Conservation (phyloP, 192 early-diverging fungal species). For the Gigaspora rosea region DNA sequence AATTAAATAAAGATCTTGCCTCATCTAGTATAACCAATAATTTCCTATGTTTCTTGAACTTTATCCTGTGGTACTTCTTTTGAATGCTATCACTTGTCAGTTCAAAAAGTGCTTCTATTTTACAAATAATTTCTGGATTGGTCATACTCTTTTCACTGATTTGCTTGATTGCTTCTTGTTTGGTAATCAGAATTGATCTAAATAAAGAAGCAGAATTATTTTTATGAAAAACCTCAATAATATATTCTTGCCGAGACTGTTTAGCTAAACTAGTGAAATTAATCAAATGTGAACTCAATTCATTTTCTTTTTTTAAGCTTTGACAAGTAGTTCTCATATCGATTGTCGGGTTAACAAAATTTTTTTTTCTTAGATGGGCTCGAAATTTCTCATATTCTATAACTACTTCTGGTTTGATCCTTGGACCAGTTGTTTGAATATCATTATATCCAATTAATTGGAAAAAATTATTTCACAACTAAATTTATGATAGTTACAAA, state of each 20-base stretch:
- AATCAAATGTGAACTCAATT: slow-evolving; percentile 10
- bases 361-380: slow-evolving; percentile 1
- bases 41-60: slow-evolving; percentile 1
- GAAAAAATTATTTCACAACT: slow-evolving; percentile 14
- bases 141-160: not conserved
- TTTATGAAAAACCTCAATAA: slow-evolving; percentile 23
- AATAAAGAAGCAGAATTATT: slow-evolving; percentile 19
- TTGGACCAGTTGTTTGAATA: slow-evolving; percentile 7
- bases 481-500: slow-evolving; percentile 2
- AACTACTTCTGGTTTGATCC: not conserved
- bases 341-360: not conserved
- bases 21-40: slow-evolving; percentile 19
- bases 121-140: slow-evolving; percentile 1
- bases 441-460: slow-evolving; percentile 13
- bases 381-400: not conserved
- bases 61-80: slow-evolving; percentile 4
- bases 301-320: slow-evolving; percentile 1
- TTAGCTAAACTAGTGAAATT: not conserved
- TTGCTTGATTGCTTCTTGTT: slow-evolving; percentile 15
- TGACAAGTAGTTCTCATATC: not conserved
- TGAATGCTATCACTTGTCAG: slow-evolving; percentile 3
- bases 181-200: slow-evolving; percentile 25
- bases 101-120: slow-evolving; percentile 28
- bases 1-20: no score
- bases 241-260: slow-evolving; percentile 16